Evolutionary conservation across 139 green algal genomes (phyloP).

Genomic region (Coelastrella sp.): DNA sequence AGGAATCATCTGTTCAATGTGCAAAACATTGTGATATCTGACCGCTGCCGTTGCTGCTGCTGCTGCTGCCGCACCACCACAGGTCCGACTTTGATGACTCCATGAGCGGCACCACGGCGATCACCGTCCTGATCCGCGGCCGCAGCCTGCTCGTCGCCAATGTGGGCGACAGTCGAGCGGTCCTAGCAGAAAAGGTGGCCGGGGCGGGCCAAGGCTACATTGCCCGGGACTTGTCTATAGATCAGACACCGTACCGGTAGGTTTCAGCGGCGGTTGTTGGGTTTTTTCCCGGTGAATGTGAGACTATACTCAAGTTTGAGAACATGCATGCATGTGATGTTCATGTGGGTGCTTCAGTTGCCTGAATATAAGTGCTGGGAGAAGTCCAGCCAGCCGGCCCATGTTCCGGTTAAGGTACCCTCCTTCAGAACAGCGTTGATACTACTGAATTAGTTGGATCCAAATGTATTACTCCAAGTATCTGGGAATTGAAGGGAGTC

Average conservation of each 20-base stretch:
- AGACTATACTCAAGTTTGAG: too few species aligned
- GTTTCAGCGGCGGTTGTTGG: background rate
- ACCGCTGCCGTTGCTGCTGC: background rate
- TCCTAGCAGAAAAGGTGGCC: slow-evolving; percentile 77
- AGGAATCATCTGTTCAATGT: too few species aligned
- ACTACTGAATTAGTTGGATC: too few species aligned
- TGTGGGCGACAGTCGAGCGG: slow-evolving; percentile 91
- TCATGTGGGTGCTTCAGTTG: too few species aligned
- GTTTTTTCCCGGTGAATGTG: too few species aligned
- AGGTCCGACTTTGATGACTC: slow-evolving; percentile 64
- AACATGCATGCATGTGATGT: too few species aligned
- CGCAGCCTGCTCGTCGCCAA: slow-evolving; percentile 86
- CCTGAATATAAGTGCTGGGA: too few species aligned
- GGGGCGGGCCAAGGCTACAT: slow-evolving; percentile 40
- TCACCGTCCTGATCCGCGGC: slow-evolving; percentile 77
- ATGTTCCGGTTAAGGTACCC: too few species aligned
- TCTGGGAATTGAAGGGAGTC: too few species aligned
- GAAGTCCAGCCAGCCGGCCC: too few species aligned
- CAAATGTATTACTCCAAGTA: too few species aligned
- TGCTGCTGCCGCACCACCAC: background rate
- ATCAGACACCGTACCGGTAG: slow-evolving; percentile 91
- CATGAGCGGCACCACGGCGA: slow-evolving; percentile 89
- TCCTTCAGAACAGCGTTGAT: too few species aligned
- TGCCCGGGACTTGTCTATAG: slow-evolving; percentile 73
- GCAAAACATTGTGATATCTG: background rate